These are phyloP conservation scores for Nakazawaea holstii DNA, from an alignment of 805 yeast genomes.

Conservation along the genomic window DNA sequence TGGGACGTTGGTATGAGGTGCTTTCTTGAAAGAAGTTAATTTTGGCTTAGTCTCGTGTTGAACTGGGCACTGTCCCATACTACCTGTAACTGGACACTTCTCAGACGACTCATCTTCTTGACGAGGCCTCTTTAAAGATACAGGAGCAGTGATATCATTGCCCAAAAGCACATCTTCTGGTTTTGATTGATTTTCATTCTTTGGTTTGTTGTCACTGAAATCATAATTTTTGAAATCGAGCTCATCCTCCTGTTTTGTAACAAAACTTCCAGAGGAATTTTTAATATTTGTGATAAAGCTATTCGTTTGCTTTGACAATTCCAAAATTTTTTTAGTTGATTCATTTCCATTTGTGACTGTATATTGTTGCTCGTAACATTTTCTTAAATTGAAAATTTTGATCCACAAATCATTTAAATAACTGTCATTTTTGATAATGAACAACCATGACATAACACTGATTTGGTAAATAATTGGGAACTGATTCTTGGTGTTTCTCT, in stretches of 20 bases:
- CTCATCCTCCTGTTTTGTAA: constrained; percentile 3
- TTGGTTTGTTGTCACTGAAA: constrained; percentile 11
- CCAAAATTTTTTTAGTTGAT: constrained; percentile 24
- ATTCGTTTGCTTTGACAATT: constrained; percentile 12
- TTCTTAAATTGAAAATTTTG: constrained; percentile 28
- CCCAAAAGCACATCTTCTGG: constrained; percentile 5
- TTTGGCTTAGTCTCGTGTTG: not conserved
- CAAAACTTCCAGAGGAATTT: not conserved
- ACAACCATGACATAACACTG: constrained; percentile 53
- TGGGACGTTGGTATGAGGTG: not conserved
- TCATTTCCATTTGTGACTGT: constrained; percentile 24
- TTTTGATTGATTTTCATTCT: constrained; percentile 1
- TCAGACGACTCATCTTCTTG: not conserved
- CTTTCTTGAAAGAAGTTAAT: constrained; percentile 5
- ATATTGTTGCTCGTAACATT: constrained; percentile 31
- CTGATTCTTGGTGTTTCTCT: constrained; percentile 26
- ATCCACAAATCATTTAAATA: constrained; percentile 49
- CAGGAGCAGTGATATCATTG: not conserved
- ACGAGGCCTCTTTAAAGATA: constrained; percentile 4
- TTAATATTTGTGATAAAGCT: constrained; percentile 9
- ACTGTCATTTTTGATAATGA: constrained; percentile 54
- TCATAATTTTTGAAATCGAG: constrained; percentile 26
- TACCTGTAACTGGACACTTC: constrained; percentile 9
- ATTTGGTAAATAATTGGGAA: constrained; percentile 33
- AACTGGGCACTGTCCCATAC: constrained; percentile 4